phyloP scores from a whole-genome alignment of 495 filamentous ascomycete genomes.

The Margaritispora aquatica region DNA sequence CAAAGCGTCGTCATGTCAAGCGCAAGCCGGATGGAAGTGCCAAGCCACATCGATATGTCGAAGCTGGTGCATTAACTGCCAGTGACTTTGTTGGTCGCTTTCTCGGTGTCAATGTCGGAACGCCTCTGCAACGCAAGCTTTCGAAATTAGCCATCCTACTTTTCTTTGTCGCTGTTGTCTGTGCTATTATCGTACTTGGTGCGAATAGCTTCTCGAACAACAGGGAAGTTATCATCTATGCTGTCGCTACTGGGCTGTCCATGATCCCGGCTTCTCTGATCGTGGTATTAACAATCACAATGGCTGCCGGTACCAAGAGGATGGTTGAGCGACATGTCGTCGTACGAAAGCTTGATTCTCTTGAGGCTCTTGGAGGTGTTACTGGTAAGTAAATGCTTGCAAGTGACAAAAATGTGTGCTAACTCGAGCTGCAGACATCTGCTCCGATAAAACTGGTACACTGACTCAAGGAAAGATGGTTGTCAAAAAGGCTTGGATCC shows the following conservation, averaged over 20 bases:
- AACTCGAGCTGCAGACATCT: constrained; percentile 42
- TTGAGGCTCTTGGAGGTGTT: constrained; percentile 59
- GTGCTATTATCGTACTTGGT: constrained; percentile 43
- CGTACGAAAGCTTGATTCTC: constrained; percentile 42
- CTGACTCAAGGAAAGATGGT: constrained; percentile 64
- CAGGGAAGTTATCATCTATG: constrained; percentile 45
- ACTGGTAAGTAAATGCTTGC: constrained; percentile 25
- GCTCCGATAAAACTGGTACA: constrained; percentile 69
- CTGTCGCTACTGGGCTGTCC: constrained; percentile 53
- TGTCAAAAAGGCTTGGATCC: constrained; percentile 47
- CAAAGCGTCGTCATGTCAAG: constrained; percentile 47
- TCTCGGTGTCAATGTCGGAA: constrained; percentile 59
- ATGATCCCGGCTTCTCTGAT: constrained; percentile 49
- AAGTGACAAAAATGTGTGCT: background rate
- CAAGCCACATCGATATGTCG: constrained; percentile 58
- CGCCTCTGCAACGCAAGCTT: constrained; percentile 45
- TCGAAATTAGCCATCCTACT: constrained; percentile 43
- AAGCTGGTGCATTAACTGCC: constrained; percentile 61
- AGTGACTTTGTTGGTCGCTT: constrained; percentile 63
- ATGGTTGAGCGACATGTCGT: constrained; percentile 46
- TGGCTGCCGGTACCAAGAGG: constrained; percentile 45
- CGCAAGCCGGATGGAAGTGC: constrained; percentile 50
- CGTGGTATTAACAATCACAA: constrained; percentile 50
- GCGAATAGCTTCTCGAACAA: constrained; percentile 39
- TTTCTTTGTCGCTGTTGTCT: constrained; percentile 41